These are phyloP conservation scores for Lodderomyces orthopsilosis DNA, from an alignment of 1,139 yeast species.

Conservation along the genomic window DNA sequence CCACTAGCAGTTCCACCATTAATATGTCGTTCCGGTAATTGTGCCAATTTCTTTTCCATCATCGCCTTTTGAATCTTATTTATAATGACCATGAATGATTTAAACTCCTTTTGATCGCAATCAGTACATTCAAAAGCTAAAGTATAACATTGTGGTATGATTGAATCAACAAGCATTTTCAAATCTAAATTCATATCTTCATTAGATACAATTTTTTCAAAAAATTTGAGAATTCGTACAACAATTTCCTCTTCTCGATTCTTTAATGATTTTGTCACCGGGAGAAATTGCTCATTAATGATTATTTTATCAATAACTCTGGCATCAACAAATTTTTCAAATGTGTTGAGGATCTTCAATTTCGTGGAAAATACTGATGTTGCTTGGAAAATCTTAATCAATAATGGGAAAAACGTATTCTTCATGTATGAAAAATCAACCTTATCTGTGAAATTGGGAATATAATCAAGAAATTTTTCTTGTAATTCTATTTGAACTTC, in stretches of 20 bases:
- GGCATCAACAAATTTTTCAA: constrained; percentile 54
- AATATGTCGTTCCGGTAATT: constrained; percentile 21
- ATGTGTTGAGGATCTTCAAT: constrained; percentile 62
- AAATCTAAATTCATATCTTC: constrained; percentile 37
- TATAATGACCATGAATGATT: constrained; percentile 25
- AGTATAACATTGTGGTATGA: constrained; percentile 37
- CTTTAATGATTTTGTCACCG: constrained; percentile 70
- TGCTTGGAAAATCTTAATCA: constrained; percentile 71
- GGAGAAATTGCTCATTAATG: constrained; percentile 73
- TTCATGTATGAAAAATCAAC: constrained; percentile 74
- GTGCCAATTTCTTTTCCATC: constrained; percentile 27
- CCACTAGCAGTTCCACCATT: constrained; percentile 12
- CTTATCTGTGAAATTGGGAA: constrained; percentile 42
- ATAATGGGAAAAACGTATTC: constrained; percentile 66
- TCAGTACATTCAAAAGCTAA: constrained; percentile 44
- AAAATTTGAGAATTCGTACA: constrained; percentile 52
- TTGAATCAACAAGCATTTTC: constrained; percentile 35
- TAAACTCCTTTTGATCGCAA: constrained; percentile 37
- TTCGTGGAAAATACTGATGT: constrained; percentile 83
- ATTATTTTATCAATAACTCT: constrained; percentile 70
- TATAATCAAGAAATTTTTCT: constrained; percentile 50
- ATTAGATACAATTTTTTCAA: constrained; percentile 40
- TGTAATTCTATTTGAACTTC: constrained; percentile 48
- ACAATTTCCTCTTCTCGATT: constrained; percentile 74
- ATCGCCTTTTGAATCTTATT: constrained; percentile 29